Base-by-base conservation (phyloP, 495 filamentous ascomycete genomes). In the Cercophora scortea region DNA sequence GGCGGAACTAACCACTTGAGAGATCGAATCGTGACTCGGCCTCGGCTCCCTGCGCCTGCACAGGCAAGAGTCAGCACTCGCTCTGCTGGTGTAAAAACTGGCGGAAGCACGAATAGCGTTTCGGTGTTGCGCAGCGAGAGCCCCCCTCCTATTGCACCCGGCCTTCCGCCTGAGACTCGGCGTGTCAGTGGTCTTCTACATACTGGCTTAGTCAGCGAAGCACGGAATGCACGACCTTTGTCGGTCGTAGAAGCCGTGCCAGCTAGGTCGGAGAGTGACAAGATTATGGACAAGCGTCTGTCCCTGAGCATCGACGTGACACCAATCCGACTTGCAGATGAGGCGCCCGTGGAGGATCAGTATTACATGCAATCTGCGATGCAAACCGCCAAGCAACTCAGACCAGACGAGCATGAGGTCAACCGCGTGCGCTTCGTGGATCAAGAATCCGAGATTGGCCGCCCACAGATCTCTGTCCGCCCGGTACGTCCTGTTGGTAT, bases 41-140 rank as follows among this genome's bases (percentile, higher is more conserved):
- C 93, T 0, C 80, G 86, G 34, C 77, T 97, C 2, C 92, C 93
- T 2, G 77, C 80, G 2, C 79, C 85, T 4, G 84, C 89, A 1
- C 84, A 87, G 53, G 64, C 68, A 10, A 71, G 75, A 45, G 63
- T 87, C 18, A 76, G 79, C 53, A 57, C 59, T 12, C 64, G 67
- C 10, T 49, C 52, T 8, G 49, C 50, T 15, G 48, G 52, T 9
- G 16, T 57, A 43, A 49, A 15, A 11, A 38, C 32, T 35, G 16
- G 41, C 12, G 47, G 49, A 4, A 35, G 17, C 35, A 25, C 42
- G 17, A 47, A 40, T 12, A 47, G 46, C 4, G 49, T 41, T 13
- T 32, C 39, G 1, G 9, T 50, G 34, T 55, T 53, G 41, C 66
- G 64, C 9, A 63, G 59, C 47, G 69, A 66, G n/a, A 68, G 67